These are phyloP conservation scores for Azolla pinnata DNA, from an alignment of 75 land plant species.

Conservation along the genomic window DNA sequence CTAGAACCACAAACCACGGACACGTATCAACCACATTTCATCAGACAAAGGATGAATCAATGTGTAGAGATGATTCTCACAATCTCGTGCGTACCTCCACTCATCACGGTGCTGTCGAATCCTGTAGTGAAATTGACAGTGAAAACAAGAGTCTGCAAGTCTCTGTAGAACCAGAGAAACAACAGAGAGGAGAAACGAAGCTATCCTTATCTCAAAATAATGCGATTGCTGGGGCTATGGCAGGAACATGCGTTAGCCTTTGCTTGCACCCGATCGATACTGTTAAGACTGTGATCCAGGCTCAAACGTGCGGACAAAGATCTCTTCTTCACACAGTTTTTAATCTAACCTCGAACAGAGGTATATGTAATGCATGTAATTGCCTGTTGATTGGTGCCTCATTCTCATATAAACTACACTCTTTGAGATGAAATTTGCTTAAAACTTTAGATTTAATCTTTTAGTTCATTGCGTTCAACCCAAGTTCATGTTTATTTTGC, in stretches of 20 bases:
- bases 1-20: not conserved
- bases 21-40: not conserved
- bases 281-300: conserved; percentile 78
- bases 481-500: no score
- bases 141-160: not conserved
- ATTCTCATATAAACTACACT: not conserved
- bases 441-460: no score
- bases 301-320: conserved; percentile 40
- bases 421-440: no score
- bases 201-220: conserved; percentile 15
- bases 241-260: conserved; percentile 75
- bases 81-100: not conserved
- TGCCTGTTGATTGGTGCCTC: not conserved
- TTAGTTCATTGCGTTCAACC: no score
- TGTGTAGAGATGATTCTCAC: not conserved
- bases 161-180: not conserved
- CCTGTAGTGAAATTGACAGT: not conserved
- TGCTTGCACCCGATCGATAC: conserved; percentile 97
- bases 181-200: not conserved
- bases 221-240: conserved; percentile 93
- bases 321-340: conserved; percentile 35
- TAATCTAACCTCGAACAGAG: conserved; percentile 65
- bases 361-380: no score
- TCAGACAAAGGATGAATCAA: not conserved
- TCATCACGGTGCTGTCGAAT: not conserved